A percentile compares a stretch with the other conserved stretches of the same genome.
Evolutionary conservation across 1,284 basidiomycete species (phyloP).

Genomic region (Heliocybe sulcata): DNA sequence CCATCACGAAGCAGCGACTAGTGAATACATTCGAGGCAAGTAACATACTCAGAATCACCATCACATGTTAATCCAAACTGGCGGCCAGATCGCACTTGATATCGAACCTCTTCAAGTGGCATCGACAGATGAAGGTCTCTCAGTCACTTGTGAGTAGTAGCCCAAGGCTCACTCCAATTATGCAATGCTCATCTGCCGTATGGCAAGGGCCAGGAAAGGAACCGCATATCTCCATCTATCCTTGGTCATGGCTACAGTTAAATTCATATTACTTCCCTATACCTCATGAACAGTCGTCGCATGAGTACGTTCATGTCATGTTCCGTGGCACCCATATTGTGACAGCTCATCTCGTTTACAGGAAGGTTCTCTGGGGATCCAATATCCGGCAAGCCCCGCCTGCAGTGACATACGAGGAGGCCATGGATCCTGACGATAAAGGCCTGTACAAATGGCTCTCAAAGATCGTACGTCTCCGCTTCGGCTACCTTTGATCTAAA

Average conservation of each 20-base stretch:
- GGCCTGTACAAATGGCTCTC: conserved; percentile 80
- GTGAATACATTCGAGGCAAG: conserved; percentile 77
- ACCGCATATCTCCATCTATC: conserved; percentile 73
- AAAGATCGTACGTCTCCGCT: conserved; percentile 62
- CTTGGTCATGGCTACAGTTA: conserved; percentile 77
- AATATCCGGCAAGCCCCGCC: conserved; percentile 76
- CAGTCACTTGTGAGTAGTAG: conserved; percentile 52
- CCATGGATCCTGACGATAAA: conserved; percentile 59
- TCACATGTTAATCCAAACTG: neutral
- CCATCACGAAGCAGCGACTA: conserved; percentile 85
- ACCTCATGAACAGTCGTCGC: conserved; percentile 10
- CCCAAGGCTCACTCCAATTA: neutral
- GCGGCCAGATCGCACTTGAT: conserved; percentile 65
- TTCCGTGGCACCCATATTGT: neutral
- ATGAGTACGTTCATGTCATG: neutral
- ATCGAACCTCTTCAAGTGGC: conserved; percentile 60
- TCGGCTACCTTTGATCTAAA: neutral
- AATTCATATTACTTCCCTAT: conserved; percentile 71
- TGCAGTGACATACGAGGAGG: conserved; percentile 66
- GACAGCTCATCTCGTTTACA: conserved; percentile 18
- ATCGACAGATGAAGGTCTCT: conserved; percentile 57
- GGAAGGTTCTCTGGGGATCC: conserved; percentile 77
- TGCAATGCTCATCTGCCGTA: conserved; percentile 2
- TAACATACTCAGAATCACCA: neutral
- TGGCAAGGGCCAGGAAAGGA: conserved; percentile 51